Evolutionary conservation across 345 rosid species (phyloP).

Genomic region (Eucalyptus albens): DNA sequence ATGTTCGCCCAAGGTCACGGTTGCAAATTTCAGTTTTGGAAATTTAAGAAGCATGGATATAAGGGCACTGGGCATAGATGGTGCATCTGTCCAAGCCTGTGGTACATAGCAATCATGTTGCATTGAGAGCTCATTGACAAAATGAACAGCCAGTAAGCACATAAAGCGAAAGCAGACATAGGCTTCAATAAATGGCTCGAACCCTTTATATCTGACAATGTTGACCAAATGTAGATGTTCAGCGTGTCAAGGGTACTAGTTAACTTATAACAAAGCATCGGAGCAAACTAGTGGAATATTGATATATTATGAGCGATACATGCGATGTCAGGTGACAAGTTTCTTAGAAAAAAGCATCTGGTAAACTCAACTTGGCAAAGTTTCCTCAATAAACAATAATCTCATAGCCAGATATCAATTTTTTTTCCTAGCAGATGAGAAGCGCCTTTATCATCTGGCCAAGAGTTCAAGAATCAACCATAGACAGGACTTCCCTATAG

Average conservation of each 20-base stretch:
- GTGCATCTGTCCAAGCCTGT: slow-evolving; percentile 76
- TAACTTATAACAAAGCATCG: background rate
- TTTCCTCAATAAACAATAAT: background rate
- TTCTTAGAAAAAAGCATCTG: background rate
- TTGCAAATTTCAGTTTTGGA: slow-evolving; percentile 68
- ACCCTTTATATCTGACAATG: background rate
- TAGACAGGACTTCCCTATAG: background rate
- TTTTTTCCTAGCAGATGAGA: background rate
- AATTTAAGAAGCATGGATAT: slow-evolving; percentile 59
- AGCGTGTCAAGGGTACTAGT: background rate
- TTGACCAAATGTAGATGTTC: background rate
- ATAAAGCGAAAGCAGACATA: background rate
- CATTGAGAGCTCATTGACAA: background rate
- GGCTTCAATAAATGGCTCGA: background rate
- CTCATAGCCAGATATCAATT: background rate
- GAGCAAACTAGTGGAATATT: background rate
- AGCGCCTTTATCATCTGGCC: background rate
- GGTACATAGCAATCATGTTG: background rate
- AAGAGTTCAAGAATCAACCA: background rate
- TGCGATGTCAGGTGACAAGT: background rate
- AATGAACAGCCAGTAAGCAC: background rate
- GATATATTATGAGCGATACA: background rate
- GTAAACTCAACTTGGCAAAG: background rate
- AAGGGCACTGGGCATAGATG: slow-evolving; percentile 63
- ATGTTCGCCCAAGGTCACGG: slow-evolving; percentile 73